Conservation (phyloP, 768 basidiomycete species). For the Coprinopsis cinerea region DNA sequence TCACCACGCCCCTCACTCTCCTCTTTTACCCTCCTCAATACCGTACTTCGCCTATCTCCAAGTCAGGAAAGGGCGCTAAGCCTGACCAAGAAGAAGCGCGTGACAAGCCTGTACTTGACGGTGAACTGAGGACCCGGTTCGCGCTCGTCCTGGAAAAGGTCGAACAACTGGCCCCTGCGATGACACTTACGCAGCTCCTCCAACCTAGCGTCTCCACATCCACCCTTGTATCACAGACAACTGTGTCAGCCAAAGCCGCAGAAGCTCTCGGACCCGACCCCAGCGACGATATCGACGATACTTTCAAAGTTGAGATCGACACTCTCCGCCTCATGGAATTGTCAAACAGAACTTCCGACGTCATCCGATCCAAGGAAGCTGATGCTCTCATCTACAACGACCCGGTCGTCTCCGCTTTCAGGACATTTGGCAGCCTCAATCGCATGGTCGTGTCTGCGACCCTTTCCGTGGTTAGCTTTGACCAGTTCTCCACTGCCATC, state of each 20-base stretch:
- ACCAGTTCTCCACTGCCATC: conserved; percentile 68
- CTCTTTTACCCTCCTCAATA: conserved; percentile 66
- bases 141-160: conserved; percentile 72
- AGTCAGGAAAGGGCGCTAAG: neutral
- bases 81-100: conserved; percentile 9
- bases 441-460: conserved; percentile 59
- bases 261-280: conserved; percentile 1
- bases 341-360: conserved; percentile 80
- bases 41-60: conserved; percentile 26
- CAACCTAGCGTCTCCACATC: conserved; percentile 24
- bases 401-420: conserved; percentile 66
- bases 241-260: neutral
- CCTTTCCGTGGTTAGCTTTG: conserved; percentile 67
- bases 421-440: conserved; percentile 73
- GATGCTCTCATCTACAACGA: conserved; percentile 70
- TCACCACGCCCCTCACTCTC: conserved; percentile 80
- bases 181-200: conserved; percentile 79
- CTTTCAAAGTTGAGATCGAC: conserved; percentile 41
- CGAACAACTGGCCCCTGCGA: conserved; percentile 75
- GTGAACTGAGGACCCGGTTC: conserved; percentile 52
- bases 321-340: conserved; percentile 88
- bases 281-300: neutral
- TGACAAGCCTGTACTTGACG: conserved; percentile 18
- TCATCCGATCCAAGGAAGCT: conserved; percentile 75
- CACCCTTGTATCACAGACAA: neutral